A percentile compares a stretch with the other conserved stretches of the same genome.
phyloP scores from a whole-genome alignment of 495 filamentous ascomycete species.

The Penicillium dipodomyicola region DNA sequence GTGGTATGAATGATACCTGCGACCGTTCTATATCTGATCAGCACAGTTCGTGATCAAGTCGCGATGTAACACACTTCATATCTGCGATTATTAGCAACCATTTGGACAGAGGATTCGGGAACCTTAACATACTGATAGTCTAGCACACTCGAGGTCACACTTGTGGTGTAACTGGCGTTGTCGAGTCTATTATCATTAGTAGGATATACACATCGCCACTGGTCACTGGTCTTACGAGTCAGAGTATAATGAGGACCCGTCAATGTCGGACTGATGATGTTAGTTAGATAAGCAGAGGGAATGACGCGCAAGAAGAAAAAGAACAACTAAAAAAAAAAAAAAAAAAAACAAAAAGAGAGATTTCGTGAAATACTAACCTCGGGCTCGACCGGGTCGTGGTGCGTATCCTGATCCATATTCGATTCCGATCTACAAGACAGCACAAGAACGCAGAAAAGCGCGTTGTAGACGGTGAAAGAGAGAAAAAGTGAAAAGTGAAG shows the following conservation, averaged over 20 bases:
- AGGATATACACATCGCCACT: neutral
- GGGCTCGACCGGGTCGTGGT: constrained; percentile 27
- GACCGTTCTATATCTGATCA: constrained; percentile 22
- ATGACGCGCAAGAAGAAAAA: neutral
- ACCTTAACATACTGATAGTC: constrained; percentile 42
- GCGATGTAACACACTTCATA: constrained; percentile 33
- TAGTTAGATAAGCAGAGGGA: constrained; percentile 1
- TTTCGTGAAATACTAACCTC: constrained; percentile 28
- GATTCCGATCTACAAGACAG: neutral
- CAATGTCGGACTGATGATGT: constrained; percentile 22
- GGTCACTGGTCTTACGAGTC: constrained; percentile 31
- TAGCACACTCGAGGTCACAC: constrained; percentile 40
- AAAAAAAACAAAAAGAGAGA: neutral
- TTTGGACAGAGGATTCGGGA: neutral
- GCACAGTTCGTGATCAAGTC: neutral
- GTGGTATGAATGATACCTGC: constrained; percentile 31
- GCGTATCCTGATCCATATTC: constrained; percentile 13
- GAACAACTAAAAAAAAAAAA: no score
- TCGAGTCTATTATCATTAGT: constrained; percentile 22
- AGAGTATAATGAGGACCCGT: constrained; percentile 32
- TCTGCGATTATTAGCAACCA: constrained; percentile 18
- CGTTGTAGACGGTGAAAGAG: neutral
- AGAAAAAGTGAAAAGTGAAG: constrained; percentile 15
- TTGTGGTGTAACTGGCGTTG: constrained; percentile 35
- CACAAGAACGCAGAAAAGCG: neutral